Percentiles rank a stretch among this genome's conserved stretches.
Evolutionary conservation across 2,329 filamentous ascomycete species (phyloP).

Genomic region (Fusarium scirpi): DNA sequence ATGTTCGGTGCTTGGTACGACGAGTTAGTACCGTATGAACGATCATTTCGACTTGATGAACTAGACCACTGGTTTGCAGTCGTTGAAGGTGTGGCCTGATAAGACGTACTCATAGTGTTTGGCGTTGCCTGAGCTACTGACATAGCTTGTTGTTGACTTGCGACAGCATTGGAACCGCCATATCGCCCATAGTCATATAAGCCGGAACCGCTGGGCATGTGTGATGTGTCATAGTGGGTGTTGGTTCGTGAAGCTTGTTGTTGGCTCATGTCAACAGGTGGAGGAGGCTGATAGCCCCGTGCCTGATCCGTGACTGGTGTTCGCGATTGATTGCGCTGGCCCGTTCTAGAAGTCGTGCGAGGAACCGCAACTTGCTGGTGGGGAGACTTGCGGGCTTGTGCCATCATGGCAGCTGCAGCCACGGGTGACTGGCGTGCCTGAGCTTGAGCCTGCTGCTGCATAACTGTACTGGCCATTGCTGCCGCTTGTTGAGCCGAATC

Average conservation of each 20-base stretch:
- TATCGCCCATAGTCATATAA: conserved; percentile 44
- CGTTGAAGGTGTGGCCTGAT: conserved; percentile 29
- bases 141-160: conserved; percentile 28
- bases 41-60: conserved; percentile 31
- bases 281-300: conserved; percentile 35
- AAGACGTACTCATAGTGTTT: conserved; percentile 39
- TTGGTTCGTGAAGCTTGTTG: conserved; percentile 20
- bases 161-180: background rate
- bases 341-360: conserved; percentile 51
- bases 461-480: conserved; percentile 24
- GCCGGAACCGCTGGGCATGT: conserved; percentile 19
- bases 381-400: conserved; percentile 49
- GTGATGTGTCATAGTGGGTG: conserved; percentile 22
- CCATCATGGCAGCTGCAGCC: conserved; percentile 47
- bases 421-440: conserved; percentile 48
- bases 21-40: conserved; percentile 23
- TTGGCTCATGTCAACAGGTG: conserved; percentile 17
- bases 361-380: conserved; percentile 46
- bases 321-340: conserved; percentile 50
- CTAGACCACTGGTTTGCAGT: conserved; percentile 46
- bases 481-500: conserved; percentile 23
- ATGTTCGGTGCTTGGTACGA: conserved; percentile 30
- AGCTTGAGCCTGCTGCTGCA: conserved; percentile 41
- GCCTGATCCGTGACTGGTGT: conserved; percentile 47
- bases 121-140: conserved; percentile 32